Base-by-base conservation (phyloP, 352 stramenopile species). In the Thalassiosira oceanica region DNA sequence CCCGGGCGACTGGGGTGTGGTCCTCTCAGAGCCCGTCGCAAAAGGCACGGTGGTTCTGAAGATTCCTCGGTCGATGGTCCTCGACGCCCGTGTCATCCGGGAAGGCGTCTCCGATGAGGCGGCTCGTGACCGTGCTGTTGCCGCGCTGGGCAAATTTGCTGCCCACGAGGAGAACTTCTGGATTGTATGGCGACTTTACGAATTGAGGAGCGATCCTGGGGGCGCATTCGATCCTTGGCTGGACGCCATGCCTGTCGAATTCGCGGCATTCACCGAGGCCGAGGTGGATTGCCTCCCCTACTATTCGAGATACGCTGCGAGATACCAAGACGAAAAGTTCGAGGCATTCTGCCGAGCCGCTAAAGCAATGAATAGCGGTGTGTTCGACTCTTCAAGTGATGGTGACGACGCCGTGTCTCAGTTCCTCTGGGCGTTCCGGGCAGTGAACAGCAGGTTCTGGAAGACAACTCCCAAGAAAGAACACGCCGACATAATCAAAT, bases 361-460 rank as follows among this genome's bases (percentile, higher is more conserved):
- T 16, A 15, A 26, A 29, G 18, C n/a, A 24, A 7, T 29, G 13
- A 24, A 45, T 24, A 26, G 44, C 11, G 16, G 54, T 10, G 3
- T 5, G 20, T 28, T 48, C 20, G 39, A 61, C 27, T 8, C 46
- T 43, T 23, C 42, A 51, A 69, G 31, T 15, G 24, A 1, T 2
- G 21, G 72, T 10, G 41, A 75, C 58, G 18, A 48, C 10, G 35
- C 53, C 21, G 37, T 28, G 24, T n/a, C n/a, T n/a, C 18, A 66
- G 21, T 23, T 69, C 16, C 52, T 55, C 18, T 79, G 56, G 64
- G 61, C 56, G 0, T 83, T 65, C 61, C 74, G 69, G 51, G 55
- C 73, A 28, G 73, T 79, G 13, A 66, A 61, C 21, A 68, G 45
- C 11, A 15, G 73, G 48, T 79, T 53, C 29, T 83, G 66, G 66